These are phyloP conservation scores for Podila minutissima DNA, from an alignment of 192 early-diverging fungal species.

Conservation along the genomic window DNA sequence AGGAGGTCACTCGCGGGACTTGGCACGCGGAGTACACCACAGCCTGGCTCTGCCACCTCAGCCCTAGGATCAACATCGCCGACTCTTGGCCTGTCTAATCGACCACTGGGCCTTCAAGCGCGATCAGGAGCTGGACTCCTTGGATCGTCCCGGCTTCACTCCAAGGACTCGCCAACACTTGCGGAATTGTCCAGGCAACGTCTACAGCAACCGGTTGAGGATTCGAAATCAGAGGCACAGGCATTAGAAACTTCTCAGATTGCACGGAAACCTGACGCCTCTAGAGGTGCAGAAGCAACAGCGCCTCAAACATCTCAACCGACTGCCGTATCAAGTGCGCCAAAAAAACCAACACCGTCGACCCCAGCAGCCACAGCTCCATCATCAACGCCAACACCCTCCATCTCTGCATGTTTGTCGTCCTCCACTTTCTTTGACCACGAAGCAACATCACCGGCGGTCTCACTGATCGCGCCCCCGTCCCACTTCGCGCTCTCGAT, in stretches of 20 bases:
- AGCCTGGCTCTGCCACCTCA: neutral
- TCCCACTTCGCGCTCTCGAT: constrained; percentile 41
- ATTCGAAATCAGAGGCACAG: too few species aligned
- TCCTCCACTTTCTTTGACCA: neutral
- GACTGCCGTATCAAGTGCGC: too few species aligned
- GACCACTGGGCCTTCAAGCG: neutral
- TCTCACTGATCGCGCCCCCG: constrained; percentile 28
- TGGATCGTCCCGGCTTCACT: neutral
- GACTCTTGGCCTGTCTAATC: neutral
- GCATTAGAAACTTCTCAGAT: too few species aligned
- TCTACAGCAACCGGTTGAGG: neutral
- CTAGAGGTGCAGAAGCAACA: too few species aligned
- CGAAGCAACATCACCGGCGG: neutral
- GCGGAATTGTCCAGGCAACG: neutral
- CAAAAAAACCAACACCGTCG: too few species aligned
- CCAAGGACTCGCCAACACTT: neutral
- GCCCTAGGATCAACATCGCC: neutral
- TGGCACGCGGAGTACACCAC: neutral
- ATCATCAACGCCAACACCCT: neutral
- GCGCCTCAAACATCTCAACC: too few species aligned
- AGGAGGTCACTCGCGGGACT: constrained; percentile 9
- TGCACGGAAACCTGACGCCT: too few species aligned
- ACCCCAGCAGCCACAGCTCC: neutral
- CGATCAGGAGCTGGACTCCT: neutral
- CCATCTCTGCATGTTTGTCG: neutral